Conservation (phyloP, 192 early-diverging fungal genomes). For the Entomortierella chlamydospora region DNA sequence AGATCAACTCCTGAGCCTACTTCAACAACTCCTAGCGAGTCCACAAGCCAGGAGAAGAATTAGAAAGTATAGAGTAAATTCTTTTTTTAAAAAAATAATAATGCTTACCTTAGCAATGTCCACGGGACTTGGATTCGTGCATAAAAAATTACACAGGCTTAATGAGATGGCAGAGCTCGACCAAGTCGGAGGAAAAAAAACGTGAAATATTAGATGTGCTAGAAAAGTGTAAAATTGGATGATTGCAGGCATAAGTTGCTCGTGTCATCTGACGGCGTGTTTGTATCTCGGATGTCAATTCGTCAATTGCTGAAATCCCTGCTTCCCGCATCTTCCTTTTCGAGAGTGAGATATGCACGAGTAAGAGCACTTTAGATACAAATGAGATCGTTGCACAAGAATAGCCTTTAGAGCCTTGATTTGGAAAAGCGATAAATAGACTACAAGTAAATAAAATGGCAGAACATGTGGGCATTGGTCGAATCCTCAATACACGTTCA, state of each 20-base stretch:
- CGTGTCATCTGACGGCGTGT: constrained; percentile 10
- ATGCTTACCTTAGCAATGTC: no score
- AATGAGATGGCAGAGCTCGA: no score
- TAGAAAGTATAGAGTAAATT: neutral
- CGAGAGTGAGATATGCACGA: constrained; percentile 8
- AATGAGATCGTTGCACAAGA: constrained; percentile 22
- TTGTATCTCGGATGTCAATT: neutral
- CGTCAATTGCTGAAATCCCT: constrained; percentile 6
- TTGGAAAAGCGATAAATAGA: neutral
- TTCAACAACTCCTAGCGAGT: neutral
- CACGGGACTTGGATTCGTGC: no score
- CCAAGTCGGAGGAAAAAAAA: no score
- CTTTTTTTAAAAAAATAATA: neutral
- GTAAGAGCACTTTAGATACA: neutral
- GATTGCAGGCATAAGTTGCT: neutral
- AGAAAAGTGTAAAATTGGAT: no score
- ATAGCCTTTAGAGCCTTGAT: neutral
- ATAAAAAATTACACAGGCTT: no score
- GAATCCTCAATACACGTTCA: neutral
- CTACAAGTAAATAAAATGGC: no score
- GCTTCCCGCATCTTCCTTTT: neutral
- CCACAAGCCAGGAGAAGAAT: neutral
- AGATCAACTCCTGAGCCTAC: neutral
- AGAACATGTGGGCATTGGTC: no score
- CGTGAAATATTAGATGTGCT: no score